Base-by-base conservation (phyloP, 2,329 filamentous ascomycete species). In the Diaporthe caulivora region DNA sequence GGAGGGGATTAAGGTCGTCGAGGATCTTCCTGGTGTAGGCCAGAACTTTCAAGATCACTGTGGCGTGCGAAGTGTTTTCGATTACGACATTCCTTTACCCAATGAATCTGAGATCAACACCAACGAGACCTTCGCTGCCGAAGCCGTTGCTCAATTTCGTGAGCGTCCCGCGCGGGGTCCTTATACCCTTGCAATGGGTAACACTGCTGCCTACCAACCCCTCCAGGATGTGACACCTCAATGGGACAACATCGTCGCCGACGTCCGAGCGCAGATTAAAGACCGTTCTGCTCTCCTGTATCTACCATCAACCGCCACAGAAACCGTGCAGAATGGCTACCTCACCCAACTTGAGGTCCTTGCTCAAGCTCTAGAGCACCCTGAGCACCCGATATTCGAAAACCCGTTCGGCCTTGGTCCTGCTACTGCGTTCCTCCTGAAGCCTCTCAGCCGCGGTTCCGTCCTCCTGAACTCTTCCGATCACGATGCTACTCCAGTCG, bases 1-100 rank as follows among this genome's bases (percentile, higher is more conserved):
- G 26, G 74, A 78, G 49, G 73, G 75, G 21, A 81, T 82, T 31
- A 73, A 77, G 4, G 76, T 80, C 15, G 55, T 81, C 13, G 73
- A 78, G 15, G 78, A 82, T 55, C 77, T 80, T 18, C 79, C 79
- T 0, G 79, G 79, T 15, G 81, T 83, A n/a, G 81, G 81, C 42
- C 76, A 77, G 54, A 82, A 81, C 72, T 72, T 81, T 31, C 76
- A 78, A 31, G 78, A 80, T 60, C 74, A 76, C 26, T 76, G 58
- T 47, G 58, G 58, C 58, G 58, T 64, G 40, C 58, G 40, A 0
- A 47, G 31, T n/a, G 42, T 47, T 34, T 64, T 64, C 18, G 11
- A 0, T 17, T 47, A 47, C 7, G 58, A 64, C 2, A 0, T 18
- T 34, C 58, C 42, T 24, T 64, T 40, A 17, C 58, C 58, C 42